Evolutionary conservation across 768 basidiomycete species (phyloP), one percentile per base, ranked within the genome.

Genomic region (Lentinula sp.): DNA sequence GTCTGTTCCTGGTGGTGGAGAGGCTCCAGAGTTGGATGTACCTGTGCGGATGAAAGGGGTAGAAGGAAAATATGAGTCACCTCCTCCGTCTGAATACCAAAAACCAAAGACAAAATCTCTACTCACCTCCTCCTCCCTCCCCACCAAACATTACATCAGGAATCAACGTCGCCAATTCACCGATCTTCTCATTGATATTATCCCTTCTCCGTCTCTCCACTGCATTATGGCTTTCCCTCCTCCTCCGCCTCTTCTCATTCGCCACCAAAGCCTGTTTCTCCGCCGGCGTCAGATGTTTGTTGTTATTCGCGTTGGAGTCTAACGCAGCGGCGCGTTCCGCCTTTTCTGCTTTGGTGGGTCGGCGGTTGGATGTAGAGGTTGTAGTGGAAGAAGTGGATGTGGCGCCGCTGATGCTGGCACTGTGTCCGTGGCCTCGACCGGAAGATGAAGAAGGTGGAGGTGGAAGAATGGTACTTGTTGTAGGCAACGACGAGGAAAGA

Each of bases 131-230:
- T 63, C 72, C 68, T 49, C 93, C 91, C 43, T 12, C 36, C 6
- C 6, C 28, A 23, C 23, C 39, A 56, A 94, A 77, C 74, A 95
- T 80, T 67, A 87, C 87, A 71, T 93, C 93, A 1, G 94, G 94
- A 62, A 97, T 89, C 49, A 97, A 79, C 20, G 88, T 88, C 18
- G 94, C 90, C 1, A 97, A 82, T 71, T 97, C 94, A 42, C 84
- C 83, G 66, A 97, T 97, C 73, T 93, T 92, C 75, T 97, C 94
- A 73, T 97, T 97, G 72, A 97, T 97, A 71, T 95, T 95, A 69
- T 97, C 94, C 52, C 94, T 72, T 62, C 94, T 69, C 32, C 94
- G 74, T 16, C 94, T 78, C 76, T 97, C 94, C 65, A 97, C 94
- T 2, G 93, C 93, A 66, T 97, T 97, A 70, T 97, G 94, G 7